Percentiles rank a stretch among this genome's conserved stretches.
These are phyloP conservation scores for Bruguiera parviflora DNA, from an alignment of 345 rosid species.

Conservation along the genomic window DNA sequence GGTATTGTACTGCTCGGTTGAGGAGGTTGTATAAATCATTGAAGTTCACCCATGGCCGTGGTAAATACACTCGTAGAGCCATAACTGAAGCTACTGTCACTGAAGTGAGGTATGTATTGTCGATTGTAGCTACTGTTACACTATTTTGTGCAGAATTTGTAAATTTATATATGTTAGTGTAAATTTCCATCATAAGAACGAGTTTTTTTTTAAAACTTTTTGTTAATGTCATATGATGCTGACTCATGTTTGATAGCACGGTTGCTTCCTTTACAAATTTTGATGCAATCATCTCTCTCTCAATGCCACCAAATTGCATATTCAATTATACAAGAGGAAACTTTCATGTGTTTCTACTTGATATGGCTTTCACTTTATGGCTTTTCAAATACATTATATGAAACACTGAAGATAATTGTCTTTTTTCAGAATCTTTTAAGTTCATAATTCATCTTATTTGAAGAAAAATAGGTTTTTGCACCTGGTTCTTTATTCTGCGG, in stretches of 20 bases:
- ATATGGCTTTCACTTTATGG: not conserved
- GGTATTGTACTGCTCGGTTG: constrained; percentile 93
- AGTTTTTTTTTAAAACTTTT: not conserved
- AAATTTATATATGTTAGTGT: not conserved
- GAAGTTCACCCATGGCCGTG: constrained; percentile 95
- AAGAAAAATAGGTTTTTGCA: constrained; percentile 72
- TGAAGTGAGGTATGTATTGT: constrained; percentile 70
- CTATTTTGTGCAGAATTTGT: not conserved
- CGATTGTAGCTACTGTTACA: not conserved
- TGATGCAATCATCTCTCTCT: not conserved
- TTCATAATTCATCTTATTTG: constrained; percentile 21
- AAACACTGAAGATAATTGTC: not conserved
- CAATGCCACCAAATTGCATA: too few species aligned
- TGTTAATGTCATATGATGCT: not conserved
- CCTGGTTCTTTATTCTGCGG: constrained; percentile 80
- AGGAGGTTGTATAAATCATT: constrained; percentile 90
- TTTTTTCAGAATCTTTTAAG: constrained; percentile 4
- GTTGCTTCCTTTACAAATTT: not conserved
- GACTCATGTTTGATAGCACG: not conserved
- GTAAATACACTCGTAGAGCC: constrained; percentile 65
- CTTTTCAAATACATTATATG: not conserved
- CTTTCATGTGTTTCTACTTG: not conserved
- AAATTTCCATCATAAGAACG: not conserved
- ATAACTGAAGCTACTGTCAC: constrained; percentile 80
- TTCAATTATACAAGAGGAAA: too few species aligned